Base-by-base conservation (phyloP, 2,329 filamentous ascomycete genomes). In the Sporothrix curviconia region DNA sequence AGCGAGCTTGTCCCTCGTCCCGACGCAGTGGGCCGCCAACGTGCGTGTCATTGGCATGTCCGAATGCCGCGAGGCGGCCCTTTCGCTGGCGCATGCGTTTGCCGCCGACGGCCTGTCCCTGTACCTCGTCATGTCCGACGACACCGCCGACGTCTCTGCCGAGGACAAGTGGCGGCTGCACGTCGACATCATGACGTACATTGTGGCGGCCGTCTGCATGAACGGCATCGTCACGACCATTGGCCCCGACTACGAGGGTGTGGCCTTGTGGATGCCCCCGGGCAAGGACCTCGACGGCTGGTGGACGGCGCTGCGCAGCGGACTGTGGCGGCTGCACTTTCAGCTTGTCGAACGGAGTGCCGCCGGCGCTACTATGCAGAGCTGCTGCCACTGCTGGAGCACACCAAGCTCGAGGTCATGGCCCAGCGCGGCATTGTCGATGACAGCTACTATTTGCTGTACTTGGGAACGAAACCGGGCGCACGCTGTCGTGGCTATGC, bases 211-310 rank as follows among this genome's bases (percentile, higher is more conserved):
- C 60, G 88, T 91, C 69, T 84, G 83, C 70, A 79, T 87, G 66
- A 85, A 85, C 64, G 90, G 89, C 57, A 71, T 90, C 59, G 89
- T 89, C 56, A 86, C 87, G 46, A 84, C 86, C 56, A 83, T 89
- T 61, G 90, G 89, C 17, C 80, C 84, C 6, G 82, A 91, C 67
- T 90, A 87, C 67, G 89, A 90, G 63, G 86, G 83, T 62, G 85
- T 94, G 56, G 88, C 87, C 58, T 76, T 94, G 54, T 94, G 89
- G 89, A 83, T 91, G 76, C 86, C 86, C 15, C 90, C 88, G 1
- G 86, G 85, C 55, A 78, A 83, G 68, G 81, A 87, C 69, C 84
- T 87, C 71, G 88, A 92, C 70, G 84, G 85, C 70, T 84, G 82
- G 76, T 78, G 81, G 74, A 90, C 87, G 55, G 79, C 84, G 61